Evolutionary conservation across 805 yeast genomes (phyloP).

Genomic region (Maudiozyma pseudohumilis): DNA sequence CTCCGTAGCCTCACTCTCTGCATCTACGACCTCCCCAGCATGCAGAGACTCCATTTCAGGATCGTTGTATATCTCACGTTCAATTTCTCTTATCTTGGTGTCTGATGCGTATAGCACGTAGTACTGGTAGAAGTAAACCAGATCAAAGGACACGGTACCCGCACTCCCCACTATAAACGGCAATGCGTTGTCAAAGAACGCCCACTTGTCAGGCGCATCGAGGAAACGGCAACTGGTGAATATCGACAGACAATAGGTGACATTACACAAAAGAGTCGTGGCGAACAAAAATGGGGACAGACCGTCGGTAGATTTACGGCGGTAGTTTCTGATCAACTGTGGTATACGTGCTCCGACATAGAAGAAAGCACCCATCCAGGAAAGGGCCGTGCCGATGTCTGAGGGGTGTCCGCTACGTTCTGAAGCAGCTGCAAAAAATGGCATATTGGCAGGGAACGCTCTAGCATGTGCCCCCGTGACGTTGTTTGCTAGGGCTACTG

Average conservation of each 20-base stretch:
- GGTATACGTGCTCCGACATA: constrained; percentile 78
- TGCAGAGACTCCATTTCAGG: no score
- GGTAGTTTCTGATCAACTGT: constrained; percentile 67
- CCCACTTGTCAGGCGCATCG: constrained; percentile 28
- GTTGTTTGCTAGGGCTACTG: constrained; percentile 21
- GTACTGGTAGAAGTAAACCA: constrained; percentile 55
- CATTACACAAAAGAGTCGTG: constrained; percentile 70
- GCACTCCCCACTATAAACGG: constrained; percentile 80
- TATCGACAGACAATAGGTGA: constrained; percentile 68
- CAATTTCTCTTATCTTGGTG: constrained; percentile 20
- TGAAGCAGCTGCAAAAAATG: no score
- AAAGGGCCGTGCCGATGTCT: constrained; percentile 39
- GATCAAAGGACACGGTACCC: constrained; percentile 75
- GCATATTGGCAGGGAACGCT: no score
- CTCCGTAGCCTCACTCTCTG: not conserved
- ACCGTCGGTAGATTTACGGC: constrained; percentile 77
- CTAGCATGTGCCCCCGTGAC: constrained; percentile 3
- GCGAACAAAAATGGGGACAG: constrained; percentile 70
- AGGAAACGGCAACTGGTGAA: constrained; percentile 50
- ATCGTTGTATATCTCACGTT: constrained; percentile 11
- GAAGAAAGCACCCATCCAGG: constrained; percentile 72
- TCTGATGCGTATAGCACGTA: constrained; percentile 28
- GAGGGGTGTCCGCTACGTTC: no score
- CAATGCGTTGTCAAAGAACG: constrained; percentile 55
- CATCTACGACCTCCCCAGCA: not conserved